phyloP scores from a whole-genome alignment of 2,329 filamentous ascomycete genomes.

The Colletotrichum sp. region DNA sequence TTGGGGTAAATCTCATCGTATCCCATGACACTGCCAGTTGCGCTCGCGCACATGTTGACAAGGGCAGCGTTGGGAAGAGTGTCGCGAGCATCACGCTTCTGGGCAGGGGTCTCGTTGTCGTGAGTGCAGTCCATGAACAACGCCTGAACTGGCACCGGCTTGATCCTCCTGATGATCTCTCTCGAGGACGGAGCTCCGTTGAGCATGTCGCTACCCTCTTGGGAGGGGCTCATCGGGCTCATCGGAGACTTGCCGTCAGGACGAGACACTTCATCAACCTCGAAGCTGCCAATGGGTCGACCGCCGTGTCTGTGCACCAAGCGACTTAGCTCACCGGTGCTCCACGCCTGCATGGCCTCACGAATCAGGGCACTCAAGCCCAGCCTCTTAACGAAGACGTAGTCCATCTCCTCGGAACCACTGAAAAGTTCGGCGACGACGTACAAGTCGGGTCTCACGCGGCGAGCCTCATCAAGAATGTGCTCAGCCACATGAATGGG shows the following conservation, averaged over 20 bases:
- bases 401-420: constrained; percentile 94
- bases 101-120: constrained; percentile 94
- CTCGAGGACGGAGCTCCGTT: constrained; percentile 42
- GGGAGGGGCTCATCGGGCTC: constrained; percentile 33
- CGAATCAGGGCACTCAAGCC: constrained; percentile 91
- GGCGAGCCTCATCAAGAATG: constrained; percentile 90
- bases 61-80: constrained; percentile 93
- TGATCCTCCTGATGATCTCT: constrained; percentile 80
- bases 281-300: constrained; percentile 94
- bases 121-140: constrained; percentile 99
- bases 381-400: constrained; percentile 90
- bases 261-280: constrained; percentile 83
- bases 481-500: constrained; percentile 94
- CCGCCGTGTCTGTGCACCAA: constrained; percentile 94
- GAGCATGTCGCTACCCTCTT: constrained; percentile 29
- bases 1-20: constrained; percentile 97
- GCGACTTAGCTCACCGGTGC: constrained; percentile 88
- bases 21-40: constrained; percentile 95
- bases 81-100: constrained; percentile 93
- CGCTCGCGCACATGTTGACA: constrained; percentile 94
- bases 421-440: constrained; percentile 96
- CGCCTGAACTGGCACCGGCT: constrained; percentile 87
- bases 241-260: constrained; percentile 49
- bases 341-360: constrained; percentile 99
- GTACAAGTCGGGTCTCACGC: constrained; percentile 85